Conservation (phyloP, 148 eudicot species). For the Rhododendron henanense region DNA sequence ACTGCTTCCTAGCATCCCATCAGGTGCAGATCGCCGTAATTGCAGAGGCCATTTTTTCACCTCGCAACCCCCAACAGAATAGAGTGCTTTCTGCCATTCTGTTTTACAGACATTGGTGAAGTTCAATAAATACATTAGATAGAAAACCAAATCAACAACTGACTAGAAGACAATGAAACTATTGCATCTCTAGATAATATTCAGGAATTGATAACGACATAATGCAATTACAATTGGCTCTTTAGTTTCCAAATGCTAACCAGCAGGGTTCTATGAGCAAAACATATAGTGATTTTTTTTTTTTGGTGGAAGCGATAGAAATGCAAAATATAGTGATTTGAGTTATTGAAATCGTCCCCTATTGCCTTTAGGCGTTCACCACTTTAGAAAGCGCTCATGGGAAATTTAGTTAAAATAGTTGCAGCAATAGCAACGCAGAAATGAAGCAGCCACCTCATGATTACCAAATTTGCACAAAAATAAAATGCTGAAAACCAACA, state of each 20-base stretch:
- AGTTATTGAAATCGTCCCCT: neutral
- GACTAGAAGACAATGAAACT: neutral
- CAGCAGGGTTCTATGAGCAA: neutral
- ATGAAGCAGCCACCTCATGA: neutral
- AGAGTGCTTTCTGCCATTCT: conserved; percentile 98
- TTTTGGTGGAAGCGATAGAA: no score
- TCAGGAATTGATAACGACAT: neutral
- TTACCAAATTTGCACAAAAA: neutral
- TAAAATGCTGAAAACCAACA: neutral
- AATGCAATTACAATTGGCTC: neutral
- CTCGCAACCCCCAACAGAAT: conserved; percentile 85
- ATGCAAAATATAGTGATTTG: neutral
- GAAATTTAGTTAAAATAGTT: neutral
- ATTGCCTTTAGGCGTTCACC: neutral
- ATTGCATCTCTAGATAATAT: neutral
- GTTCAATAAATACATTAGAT: conserved; percentile 6
- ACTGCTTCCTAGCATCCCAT: conserved; percentile 64
- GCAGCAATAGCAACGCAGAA: neutral
- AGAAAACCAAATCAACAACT: conserved; percentile 5
- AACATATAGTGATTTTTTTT: neutral
- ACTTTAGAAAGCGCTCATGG: neutral
- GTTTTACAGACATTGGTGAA: conserved; percentile 18
- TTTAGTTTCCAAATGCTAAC: neutral
- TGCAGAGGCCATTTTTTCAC: conserved; percentile 93
- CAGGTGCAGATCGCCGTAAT: conserved; percentile 71